Evolutionary conservation across 2,329 filamentous ascomycete species (phyloP).

Genomic region (Myriosclerotinia scirpicola): DNA sequence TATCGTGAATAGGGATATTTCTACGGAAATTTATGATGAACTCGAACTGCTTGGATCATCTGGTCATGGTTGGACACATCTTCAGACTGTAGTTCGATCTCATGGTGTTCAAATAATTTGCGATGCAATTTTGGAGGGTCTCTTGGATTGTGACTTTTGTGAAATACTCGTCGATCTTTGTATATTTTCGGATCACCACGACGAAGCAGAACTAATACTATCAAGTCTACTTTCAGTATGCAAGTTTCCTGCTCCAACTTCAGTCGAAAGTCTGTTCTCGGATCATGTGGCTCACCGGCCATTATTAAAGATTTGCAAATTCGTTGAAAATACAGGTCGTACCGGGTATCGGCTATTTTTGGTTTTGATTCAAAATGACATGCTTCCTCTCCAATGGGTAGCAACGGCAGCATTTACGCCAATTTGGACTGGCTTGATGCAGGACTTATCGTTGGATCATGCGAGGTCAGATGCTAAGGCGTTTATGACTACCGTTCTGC

Average conservation of each 20-base stretch:
- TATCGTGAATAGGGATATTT: conserved; percentile 43
- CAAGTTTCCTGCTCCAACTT: conserved; percentile 43
- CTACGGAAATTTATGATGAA: conserved; percentile 50
- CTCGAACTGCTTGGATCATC: conserved; percentile 48
- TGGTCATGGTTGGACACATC: conserved; percentile 48
- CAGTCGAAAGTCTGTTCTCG: conserved; percentile 32
- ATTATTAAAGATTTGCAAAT: conserved; percentile 42
- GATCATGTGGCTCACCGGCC: conserved; percentile 37
- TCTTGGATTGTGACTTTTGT: conserved; percentile 46
- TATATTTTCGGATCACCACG: conserved; percentile 40
- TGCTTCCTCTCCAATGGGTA: conserved; percentile 48
- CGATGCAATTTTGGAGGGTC: conserved; percentile 45
- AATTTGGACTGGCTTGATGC: conserved; percentile 46
- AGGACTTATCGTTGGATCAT: conserved; percentile 40
- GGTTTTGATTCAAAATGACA: conserved; percentile 41
- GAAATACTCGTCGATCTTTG: conserved; percentile 47
- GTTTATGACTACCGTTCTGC: conserved; percentile 43
- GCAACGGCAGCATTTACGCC: conserved; percentile 45
- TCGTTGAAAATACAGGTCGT: conserved; percentile 40
- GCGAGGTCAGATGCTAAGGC: conserved; percentile 41
- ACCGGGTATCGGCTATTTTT: conserved; percentile 43
- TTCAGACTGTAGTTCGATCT: conserved; percentile 48
- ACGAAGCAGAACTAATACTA: conserved; percentile 48
- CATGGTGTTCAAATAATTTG: conserved; percentile 49
- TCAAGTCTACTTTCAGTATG: conserved; percentile 41